phyloP scores from a whole-genome alignment of 2,329 filamentous ascomycete species.

The Trichoderma afroharzianum region DNA sequence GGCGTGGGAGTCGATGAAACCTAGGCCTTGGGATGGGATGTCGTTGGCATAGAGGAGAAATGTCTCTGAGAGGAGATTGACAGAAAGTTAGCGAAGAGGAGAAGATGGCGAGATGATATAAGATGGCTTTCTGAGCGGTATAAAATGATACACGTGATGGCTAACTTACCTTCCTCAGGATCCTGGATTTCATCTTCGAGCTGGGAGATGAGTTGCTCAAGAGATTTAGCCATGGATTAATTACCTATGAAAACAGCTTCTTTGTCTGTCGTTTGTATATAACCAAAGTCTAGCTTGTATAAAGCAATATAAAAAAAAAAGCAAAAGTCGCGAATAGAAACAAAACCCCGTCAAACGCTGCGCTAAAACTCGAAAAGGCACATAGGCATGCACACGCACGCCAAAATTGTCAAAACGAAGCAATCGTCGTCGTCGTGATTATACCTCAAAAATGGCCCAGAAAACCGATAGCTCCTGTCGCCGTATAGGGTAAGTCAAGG shows the following conservation, averaged over 20 bases:
- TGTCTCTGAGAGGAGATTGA: conserved; percentile 57
- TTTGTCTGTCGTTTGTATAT: background rate
- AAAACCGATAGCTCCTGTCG: background rate
- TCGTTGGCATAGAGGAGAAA: conserved; percentile 80
- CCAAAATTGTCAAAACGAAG: background rate
- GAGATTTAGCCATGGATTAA: background rate
- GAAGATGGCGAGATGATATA: background rate
- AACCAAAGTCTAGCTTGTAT: background rate
- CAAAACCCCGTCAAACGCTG: background rate
- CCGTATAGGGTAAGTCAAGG: background rate
- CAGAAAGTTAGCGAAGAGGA: background rate
- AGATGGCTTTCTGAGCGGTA: background rate
- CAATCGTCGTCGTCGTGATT: conserved; percentile 1
- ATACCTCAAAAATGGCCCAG: background rate
- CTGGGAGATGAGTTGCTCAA: conserved; percentile 25
- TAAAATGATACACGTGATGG: background rate
- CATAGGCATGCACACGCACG: background rate
- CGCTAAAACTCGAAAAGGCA: background rate
- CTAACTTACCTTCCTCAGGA: conserved; percentile 46
- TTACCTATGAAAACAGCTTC: background rate
- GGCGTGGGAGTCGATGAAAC: conserved; percentile 75
- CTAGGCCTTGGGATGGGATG: conserved; percentile 72
- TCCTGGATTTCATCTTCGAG: conserved; percentile 46
- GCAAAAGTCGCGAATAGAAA: too few relatives aligned
- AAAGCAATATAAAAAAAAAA: too few relatives aligned